A percentile compares a stretch with the other conserved stretches of the same genome.
Conservation (phyloP, 306 rosid species). For the Begonia masoniana region DNA sequence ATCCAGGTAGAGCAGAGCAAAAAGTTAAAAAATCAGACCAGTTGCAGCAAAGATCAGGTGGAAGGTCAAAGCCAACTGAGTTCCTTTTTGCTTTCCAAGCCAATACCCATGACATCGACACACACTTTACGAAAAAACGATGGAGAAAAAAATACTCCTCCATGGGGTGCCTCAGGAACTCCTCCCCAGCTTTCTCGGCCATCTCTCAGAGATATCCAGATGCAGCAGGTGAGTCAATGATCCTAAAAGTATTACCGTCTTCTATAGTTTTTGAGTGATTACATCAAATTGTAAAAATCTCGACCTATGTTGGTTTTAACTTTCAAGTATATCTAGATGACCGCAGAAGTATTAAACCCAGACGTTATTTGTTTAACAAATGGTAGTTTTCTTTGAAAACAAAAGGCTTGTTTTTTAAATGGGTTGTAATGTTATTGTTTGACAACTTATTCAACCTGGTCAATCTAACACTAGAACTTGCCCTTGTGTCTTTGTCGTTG, state of each 20-base stretch:
- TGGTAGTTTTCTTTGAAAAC: no score
- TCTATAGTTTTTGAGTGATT: no score
- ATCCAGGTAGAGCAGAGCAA: constrained; percentile 76
- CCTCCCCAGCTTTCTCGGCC: constrained; percentile 64
- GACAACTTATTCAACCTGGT: no score
- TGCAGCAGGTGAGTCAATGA: constrained; percentile 56
- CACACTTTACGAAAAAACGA: constrained; percentile 34
- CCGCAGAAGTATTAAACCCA: no score
- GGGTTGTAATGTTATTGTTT: no score
- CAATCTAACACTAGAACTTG: no score
- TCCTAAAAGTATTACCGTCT: not conserved
- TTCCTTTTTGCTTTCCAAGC: constrained; percentile 70
- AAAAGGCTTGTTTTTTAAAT: no score
- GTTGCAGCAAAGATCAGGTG: constrained; percentile 23
- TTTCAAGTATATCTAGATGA: no score
- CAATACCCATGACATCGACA: constrained; percentile 55
- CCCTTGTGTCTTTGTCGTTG: no score
- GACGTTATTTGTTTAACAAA: no score
- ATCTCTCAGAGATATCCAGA: constrained; percentile 83
- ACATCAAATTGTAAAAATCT: no score
- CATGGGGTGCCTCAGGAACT: constrained; percentile 85
- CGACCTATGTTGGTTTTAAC: no score
- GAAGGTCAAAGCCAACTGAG: constrained; percentile 61
- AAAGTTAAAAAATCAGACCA: constrained; percentile 19
- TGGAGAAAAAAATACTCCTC: constrained; percentile 65